A percentile compares a stretch with the other conserved stretches of the same genome.
Evolutionary conservation across 805 yeast genomes (phyloP).

Genomic region (Ogataea paraovalis): DNA sequence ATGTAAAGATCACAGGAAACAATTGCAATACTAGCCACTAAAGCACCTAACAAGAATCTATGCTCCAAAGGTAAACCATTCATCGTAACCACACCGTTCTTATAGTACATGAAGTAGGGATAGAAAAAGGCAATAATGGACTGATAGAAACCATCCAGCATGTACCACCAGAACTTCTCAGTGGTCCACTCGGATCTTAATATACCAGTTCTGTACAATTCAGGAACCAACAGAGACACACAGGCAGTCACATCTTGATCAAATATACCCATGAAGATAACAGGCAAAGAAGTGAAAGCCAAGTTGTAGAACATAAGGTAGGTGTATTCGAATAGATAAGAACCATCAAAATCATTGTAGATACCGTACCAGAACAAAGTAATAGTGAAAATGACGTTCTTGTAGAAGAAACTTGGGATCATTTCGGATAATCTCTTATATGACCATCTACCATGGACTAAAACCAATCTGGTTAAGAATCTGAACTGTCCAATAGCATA

Average conservation of each 20-base stretch:
- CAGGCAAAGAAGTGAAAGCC: slow-evolving; percentile 80
- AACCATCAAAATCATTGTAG: slow-evolving; percentile 70
- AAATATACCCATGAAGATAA: slow-evolving; percentile 70
- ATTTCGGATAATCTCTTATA: slow-evolving; percentile 77
- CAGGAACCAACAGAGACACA: slow-evolving; percentile 69
- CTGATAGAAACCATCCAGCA: slow-evolving; percentile 76
- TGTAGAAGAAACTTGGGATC: slow-evolving; percentile 79
- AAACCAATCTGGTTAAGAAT: slow-evolving; percentile 57
- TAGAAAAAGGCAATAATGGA: slow-evolving; percentile 68
- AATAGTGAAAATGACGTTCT: slow-evolving; percentile 70
- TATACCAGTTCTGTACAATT: slow-evolving; percentile 70
- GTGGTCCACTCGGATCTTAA: slow-evolving; percentile 68
- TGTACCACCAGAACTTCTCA: slow-evolving; percentile 64
- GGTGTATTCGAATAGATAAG: slow-evolving; percentile 75
- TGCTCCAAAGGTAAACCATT: slow-evolving; percentile 56
- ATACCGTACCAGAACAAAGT: slow-evolving; percentile 81
- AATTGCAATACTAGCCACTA: slow-evolving; percentile 64
- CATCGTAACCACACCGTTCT: slow-evolving; percentile 39
- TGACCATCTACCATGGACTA: slow-evolving; percentile 86
- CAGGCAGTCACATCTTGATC: slow-evolving; percentile 77
- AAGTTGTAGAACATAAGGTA: slow-evolving; percentile 75
- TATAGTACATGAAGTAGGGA: slow-evolving; percentile 55
- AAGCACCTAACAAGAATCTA: slow-evolving; percentile 67
- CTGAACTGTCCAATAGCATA: slow-evolving; percentile 84
- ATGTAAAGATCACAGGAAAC: slow-evolving; percentile 65